Percentiles rank a stretch among this genome's conserved stretches.
Evolutionary conservation across 2,329 filamentous ascomycete genomes (phyloP).

Genomic region (Graphilbum sp.): DNA sequence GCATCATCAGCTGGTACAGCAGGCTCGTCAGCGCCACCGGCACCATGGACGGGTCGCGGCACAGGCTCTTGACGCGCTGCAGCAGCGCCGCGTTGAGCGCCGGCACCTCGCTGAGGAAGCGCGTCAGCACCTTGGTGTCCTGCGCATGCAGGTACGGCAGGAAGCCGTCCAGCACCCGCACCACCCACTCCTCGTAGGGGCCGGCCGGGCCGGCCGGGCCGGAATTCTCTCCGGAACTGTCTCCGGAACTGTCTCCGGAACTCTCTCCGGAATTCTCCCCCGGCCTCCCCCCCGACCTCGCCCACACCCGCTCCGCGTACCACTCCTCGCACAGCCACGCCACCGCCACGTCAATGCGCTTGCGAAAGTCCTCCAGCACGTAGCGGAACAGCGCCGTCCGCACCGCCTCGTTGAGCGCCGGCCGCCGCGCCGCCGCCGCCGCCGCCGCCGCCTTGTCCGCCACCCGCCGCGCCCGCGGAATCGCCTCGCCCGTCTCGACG

Average conservation of each 20-base stretch:
- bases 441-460: constrained; percentile 62
- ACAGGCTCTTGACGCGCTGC: constrained; percentile 51
- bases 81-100: constrained; percentile 59
- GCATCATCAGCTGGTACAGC: constrained; percentile 51
- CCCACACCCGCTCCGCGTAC: constrained; percentile 63
- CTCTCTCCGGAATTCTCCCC: too few species aligned
- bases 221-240: too few species aligned
- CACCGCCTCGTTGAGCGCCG: constrained; percentile 49
- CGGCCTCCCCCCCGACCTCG: too few species aligned
- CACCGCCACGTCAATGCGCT: constrained; percentile 76
- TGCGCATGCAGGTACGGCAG: constrained; percentile 80
- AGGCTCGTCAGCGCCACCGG: constrained; percentile 47
- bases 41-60: constrained; percentile 48
- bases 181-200: constrained; percentile 65
- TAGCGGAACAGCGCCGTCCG: constrained; percentile 71
- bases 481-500: neutral
- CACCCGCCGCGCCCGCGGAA: constrained; percentile 13
- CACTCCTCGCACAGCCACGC: constrained; percentile 95
- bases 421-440: constrained; percentile 17
- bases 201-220: neutral
- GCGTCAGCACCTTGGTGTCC: constrained; percentile 67
- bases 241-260: too few species aligned
- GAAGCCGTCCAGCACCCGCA: constrained; percentile 76
- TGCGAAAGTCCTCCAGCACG: constrained; percentile 81
- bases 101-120: constrained; percentile 84